Evolutionary conservation across 306 rosid genomes (phyloP), one percentile per base, ranked within the genome.

Genomic region (Cucurbita pepo): DNA sequence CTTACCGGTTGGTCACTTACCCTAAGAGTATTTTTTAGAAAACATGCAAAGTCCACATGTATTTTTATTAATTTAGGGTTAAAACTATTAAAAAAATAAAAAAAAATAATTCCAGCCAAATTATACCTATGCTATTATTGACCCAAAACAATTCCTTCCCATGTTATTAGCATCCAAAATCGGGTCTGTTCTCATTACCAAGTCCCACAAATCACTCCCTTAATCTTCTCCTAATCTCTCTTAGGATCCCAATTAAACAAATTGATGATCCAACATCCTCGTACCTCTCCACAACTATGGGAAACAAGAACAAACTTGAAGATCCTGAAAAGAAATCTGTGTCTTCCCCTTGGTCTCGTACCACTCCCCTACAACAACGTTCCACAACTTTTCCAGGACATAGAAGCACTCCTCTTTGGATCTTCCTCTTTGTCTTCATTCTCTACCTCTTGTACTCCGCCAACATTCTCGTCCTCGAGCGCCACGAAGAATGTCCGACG

Each of bases 391-490:
- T 75, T 53, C 51, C 22, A 71, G 56, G 63, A 80, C 14, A 80
- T 58, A 83, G 81, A 81, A 82, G 70, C 78, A 79, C 84, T 72
- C 48, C 82, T 64, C 58, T 86, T 38, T 89, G 91, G 91, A 58
- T 85, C 56, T 72, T 94, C 73, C 52, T 85, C 58, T 11, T 64
- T 62, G 53, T 81, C 62, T 79, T 82, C 75, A 62, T 82, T 16
- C 22, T 90, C 45, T 89, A 82, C 77, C 71, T 91, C 47, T 80
- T 90, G 56, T 83, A 86, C 80, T 87, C 90, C 41, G 81, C 85
- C 75, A 88, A 86, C 44, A 66, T 89, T 74, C 89, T 88, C 74
- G 45, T 59, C 78, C 65, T 82, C 53, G 78, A 83, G 36, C 87
- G 40, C 55, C 77, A n/a, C n/a, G 80, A 93, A 53, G 81, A 91